Base-by-base conservation (phyloP, 805 yeast species). In the Metschnikowia picachoensis region DNA sequence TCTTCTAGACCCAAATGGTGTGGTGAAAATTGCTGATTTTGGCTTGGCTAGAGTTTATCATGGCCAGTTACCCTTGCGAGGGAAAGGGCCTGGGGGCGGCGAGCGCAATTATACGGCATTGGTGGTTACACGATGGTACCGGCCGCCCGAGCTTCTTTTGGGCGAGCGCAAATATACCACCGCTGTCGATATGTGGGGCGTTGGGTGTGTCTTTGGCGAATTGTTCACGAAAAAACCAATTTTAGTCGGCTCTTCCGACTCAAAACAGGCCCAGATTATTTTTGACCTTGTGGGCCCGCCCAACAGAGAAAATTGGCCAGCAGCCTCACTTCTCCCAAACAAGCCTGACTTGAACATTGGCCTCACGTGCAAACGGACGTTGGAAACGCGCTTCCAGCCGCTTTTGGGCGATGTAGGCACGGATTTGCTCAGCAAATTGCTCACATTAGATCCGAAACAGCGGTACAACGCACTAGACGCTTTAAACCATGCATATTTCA, bases 141-240 rank as follows among this genome's bases (percentile, higher is more conserved):
- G 99, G 48, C 95, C 99, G 1, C 99, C 98, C 0, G 99, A 92
- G 63, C 73, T 94, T 15, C 74, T 94, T 13, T 67, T 94, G 43
- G 97, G 97, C 3, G 95, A 90, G 54, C 75, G 85, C 55, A 72
- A 77, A 48, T 92, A 92, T 63, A 90, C 97, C 2, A 87, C 97
- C 0, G 95, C 98, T 0, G 92, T 92, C 11, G 99, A 94, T 66
- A 78, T 94, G 68, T 94, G 99, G 99, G 97, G 98, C 0, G 78
- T 88, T 16, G 98, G 98, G 1, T 94, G 99, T 67, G 92, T 94
- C 0, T 83, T 94, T 60, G 99, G 89, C 0, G 99, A 94, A 66
- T 74, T 91, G 60, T 92, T 86, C 66, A 81, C 80, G 30, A 78
- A 80, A 50, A 80, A 78, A 54, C 99, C 99, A 0, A 85, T 94